Conservation (phyloP, 208 protist species). For the Histomonas meleagridis region DNA sequence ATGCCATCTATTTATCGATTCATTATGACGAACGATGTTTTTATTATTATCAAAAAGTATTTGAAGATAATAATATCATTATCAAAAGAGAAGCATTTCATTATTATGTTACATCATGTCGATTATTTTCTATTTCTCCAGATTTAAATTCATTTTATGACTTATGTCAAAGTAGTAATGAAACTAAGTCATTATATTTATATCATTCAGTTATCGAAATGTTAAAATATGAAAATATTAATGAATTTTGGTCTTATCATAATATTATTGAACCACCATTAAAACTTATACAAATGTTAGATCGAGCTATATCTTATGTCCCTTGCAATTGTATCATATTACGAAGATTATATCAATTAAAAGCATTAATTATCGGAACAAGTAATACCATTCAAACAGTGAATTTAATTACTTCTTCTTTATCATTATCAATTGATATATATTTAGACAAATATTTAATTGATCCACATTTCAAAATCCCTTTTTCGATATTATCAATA, state of each 20-base stretch:
- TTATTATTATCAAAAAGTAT: background rate
- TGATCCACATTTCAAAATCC: background rate
- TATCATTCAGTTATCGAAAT: background rate
- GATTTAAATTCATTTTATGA: background rate
- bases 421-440: background rate
- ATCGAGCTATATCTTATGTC: background rate
- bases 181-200: background rate
- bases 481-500: background rate
- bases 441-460: background rate
- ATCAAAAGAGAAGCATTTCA: slow-evolving; percentile 3
- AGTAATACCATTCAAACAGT: background rate
- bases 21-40: background rate
- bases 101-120: background rate
- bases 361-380: background rate
- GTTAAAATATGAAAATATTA: background rate
- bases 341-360: background rate
- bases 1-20: background rate
- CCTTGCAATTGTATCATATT: background rate
- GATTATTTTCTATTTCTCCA: background rate
- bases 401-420: background rate
- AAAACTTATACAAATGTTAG: background rate
- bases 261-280: no score
- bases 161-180: background rate
- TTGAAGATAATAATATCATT: background rate
- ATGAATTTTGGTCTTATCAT: background rate